Percentiles rank a stretch among this genome's conserved stretches.
These are phyloP conservation scores for Pterulicium gracile DNA, from an alignment of 1,284 basidiomycete species.

Conservation along the genomic window DNA sequence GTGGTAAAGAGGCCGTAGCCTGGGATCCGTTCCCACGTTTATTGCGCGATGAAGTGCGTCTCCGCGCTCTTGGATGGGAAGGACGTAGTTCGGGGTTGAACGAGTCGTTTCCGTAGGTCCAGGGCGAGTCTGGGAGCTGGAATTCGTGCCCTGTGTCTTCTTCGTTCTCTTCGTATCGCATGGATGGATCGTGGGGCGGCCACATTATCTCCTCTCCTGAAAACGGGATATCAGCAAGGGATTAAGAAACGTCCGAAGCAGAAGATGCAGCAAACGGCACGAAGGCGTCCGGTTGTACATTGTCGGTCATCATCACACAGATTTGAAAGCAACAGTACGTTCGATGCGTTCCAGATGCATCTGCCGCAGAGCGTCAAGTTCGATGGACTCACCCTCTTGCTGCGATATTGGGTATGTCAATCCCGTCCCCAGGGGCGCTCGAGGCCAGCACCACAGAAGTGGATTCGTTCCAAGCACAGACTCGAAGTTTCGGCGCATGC, in stretches of 20 bases:
- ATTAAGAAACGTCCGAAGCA: constrained; percentile 4
- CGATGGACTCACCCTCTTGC: constrained; percentile 72
- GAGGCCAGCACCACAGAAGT: constrained; percentile 78
- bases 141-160: constrained; percentile 29
- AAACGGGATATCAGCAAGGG: constrained; percentile 3
- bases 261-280: too few relatives aligned
- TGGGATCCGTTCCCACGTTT: constrained; percentile 10
- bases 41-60: constrained; percentile 10
- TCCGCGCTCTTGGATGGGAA: constrained; percentile 34
- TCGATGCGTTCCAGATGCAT: too few relatives aligned
- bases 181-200: constrained; percentile 50
- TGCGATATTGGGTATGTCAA: constrained; percentile 65
- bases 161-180: too few relatives aligned
- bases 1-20: constrained; percentile 44
- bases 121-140: constrained; percentile 52
- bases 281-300: too few relatives aligned
- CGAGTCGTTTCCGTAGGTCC: constrained; percentile 72
- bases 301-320: too few relatives aligned
- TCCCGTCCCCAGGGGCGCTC: constrained; percentile 56
- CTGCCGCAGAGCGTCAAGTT: constrained; percentile 17
- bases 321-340: too few relatives aligned
- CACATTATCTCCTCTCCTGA: constrained; percentile 23
- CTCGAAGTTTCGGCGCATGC: constrained; percentile 58
- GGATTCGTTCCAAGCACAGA: constrained; percentile 70
- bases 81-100: constrained; percentile 67